phyloP scores from a whole-genome alignment of 257 asterid genomes.

The Orobanche coerulescens region DNA sequence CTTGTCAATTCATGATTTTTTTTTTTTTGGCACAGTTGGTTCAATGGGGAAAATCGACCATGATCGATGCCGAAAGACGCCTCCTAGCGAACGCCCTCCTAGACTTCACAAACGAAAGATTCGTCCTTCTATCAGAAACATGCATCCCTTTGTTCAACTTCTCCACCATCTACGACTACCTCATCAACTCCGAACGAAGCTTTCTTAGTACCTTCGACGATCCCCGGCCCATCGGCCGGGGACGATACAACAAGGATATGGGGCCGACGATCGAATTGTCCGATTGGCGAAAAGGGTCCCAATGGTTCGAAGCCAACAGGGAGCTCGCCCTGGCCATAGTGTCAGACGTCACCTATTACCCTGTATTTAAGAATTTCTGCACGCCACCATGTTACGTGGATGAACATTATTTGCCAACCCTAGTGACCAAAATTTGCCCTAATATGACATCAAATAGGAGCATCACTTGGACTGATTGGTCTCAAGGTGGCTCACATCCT shows the following conservation, averaged over 20 bases:
- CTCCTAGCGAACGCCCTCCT: slow-evolving; percentile 71
- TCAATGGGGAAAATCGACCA: slow-evolving; percentile 65
- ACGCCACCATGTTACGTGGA: slow-evolving; percentile 86
- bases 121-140: slow-evolving; percentile 58
- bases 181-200: slow-evolving; percentile 45
- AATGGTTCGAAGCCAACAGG: slow-evolving; percentile 60
- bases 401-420: slow-evolving; percentile 73
- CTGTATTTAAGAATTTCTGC: slow-evolving; percentile 48
- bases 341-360: slow-evolving; percentile 44
- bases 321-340: slow-evolving; percentile 45
- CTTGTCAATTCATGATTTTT: not conserved
- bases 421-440: slow-evolving; percentile 49
- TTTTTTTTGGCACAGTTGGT: slow-evolving; percentile 30
- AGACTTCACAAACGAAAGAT: slow-evolving; percentile 60
- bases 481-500: slow-evolving; percentile 62
- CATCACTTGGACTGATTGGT: slow-evolving; percentile 77
- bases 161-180: slow-evolving; percentile 49
- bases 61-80: slow-evolving; percentile 72
- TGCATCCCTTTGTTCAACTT: slow-evolving; percentile 77
- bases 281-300: slow-evolving; percentile 78
- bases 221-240: slow-evolving; percentile 52
- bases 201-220: slow-evolving; percentile 52
- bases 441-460: slow-evolving; percentile 45
- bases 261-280: slow-evolving; percentile 35
- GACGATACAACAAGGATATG: slow-evolving; percentile 65